These are phyloP conservation scores for Astraeus odoratus DNA, from an alignment of 768 basidiomycete genomes.

Conservation along the genomic window DNA sequence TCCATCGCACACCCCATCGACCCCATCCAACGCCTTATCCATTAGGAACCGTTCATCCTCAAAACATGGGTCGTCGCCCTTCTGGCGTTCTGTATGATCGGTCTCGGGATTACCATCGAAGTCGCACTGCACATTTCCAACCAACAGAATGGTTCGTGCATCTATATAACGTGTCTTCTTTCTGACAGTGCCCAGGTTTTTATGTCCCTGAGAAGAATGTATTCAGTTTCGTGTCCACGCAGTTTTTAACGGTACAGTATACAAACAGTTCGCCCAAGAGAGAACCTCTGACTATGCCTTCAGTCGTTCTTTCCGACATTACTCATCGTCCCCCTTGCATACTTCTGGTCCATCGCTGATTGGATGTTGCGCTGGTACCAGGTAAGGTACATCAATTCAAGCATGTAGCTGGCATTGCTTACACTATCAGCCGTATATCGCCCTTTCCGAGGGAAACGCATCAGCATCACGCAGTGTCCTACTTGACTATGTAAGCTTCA, in stretches of 20 bases:
- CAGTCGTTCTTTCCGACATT: conserved; percentile 57
- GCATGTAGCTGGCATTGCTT: conserved; percentile 1
- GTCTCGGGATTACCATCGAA: conserved; percentile 42
- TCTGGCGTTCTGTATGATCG: conserved; percentile 37
- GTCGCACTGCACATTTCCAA: conserved; percentile 37
- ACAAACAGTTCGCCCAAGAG: background rate
- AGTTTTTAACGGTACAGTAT: conserved; percentile 37
- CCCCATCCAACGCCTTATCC: background rate
- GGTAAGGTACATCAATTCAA: conserved; percentile 26
- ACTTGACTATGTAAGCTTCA: conserved; percentile 61
- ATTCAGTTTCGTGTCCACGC: conserved; percentile 40
- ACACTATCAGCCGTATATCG: conserved; percentile 50
- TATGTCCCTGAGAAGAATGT: conserved; percentile 42
- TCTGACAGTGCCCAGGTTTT: conserved; percentile 38
- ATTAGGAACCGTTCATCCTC: conserved; percentile 23
- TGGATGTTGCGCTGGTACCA: conserved; percentile 53
- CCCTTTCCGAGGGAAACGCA: conserved; percentile 45
- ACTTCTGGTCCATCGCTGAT: conserved; percentile 46
- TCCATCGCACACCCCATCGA: background rate
- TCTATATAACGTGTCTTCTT: conserved; percentile 4
- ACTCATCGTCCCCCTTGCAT: conserved; percentile 42
- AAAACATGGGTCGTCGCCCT: conserved; percentile 35
- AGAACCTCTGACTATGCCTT: background rate
- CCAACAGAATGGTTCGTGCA: conserved; percentile 34
- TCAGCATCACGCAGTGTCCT: conserved; percentile 55